phyloP scores from a whole-genome alignment of 1,139 yeast genomes.

The Diutina siamensis region DNA sequence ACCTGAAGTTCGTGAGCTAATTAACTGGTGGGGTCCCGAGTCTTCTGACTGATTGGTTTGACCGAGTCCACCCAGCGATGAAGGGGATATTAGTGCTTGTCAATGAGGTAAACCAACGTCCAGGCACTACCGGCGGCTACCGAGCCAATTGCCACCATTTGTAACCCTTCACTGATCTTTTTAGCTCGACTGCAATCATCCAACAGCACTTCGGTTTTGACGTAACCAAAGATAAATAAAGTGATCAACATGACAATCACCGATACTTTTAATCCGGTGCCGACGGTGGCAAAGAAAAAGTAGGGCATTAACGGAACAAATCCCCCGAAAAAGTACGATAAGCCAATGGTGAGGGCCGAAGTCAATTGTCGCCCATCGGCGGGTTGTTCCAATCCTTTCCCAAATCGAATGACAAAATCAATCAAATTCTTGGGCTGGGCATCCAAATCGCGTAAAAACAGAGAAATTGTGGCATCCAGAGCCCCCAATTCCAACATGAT shows the following conservation, averaged over 20 bases:
- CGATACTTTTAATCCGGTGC: conserved; percentile 64
- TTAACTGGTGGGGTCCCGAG: not conserved
- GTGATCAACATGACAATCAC: conserved; percentile 79
- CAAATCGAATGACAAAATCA: conserved; percentile 62
- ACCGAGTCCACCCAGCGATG: no score
- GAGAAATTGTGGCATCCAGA: conserved; percentile 50
- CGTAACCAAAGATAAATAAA: conserved; percentile 74
- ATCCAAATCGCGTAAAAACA: conserved; percentile 60
- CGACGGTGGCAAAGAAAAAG: conserved; percentile 64
- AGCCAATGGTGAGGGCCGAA: conserved; percentile 67
- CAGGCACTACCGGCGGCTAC: conserved; percentile 96
- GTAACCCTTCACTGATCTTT: conserved; percentile 69
- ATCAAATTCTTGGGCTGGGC: conserved; percentile 55
- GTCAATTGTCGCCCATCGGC: conserved; percentile 69
- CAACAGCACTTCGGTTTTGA: conserved; percentile 75
- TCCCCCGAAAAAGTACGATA: conserved; percentile 68
- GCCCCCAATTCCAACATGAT: conserved; percentile 62
- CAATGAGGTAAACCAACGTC: conserved; percentile 77
- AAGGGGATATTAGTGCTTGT: conserved; percentile 12
- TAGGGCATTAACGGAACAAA: conserved; percentile 73
- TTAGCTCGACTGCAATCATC: conserved; percentile 51
- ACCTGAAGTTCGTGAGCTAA: no score
- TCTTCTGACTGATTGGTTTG: not conserved
- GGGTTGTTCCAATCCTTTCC: conserved; percentile 71
- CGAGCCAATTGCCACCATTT: conserved; percentile 90